Percentiles rank a stretch among this genome's conserved stretches.
phyloP scores from a whole-genome alignment of 805 yeast species.

The baker's yeast (Saccharomyces cerevisiae) region DNA sequence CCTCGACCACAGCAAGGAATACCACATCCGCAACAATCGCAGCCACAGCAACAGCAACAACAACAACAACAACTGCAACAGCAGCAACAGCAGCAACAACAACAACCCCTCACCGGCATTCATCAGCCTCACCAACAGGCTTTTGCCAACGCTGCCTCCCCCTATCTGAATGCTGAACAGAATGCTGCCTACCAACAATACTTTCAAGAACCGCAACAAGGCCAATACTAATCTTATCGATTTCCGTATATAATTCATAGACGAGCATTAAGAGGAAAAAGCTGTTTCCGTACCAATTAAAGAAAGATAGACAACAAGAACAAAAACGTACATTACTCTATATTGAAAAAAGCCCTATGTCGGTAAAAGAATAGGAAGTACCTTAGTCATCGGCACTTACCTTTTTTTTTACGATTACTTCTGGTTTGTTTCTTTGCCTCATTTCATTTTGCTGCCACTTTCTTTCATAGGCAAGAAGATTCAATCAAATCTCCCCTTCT shows the following conservation, averaged over 20 bases:
- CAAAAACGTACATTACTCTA: neutral
- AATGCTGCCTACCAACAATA: slow-evolving; percentile 56
- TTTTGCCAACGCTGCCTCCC: slow-evolving; percentile 12
- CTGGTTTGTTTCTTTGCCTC: neutral
- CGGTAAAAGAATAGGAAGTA: neutral
- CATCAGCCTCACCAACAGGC: slow-evolving; percentile 36
- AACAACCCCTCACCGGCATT: slow-evolving; percentile 33
- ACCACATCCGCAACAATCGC: slow-evolving; percentile 7
- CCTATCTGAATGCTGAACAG: slow-evolving; percentile 44
- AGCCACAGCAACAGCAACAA: slow-evolving; percentile 6
- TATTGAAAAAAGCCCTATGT: neutral
- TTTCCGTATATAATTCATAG: neutral
- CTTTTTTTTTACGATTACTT: neutral
- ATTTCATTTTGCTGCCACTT: neutral
- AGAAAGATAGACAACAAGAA: neutral
- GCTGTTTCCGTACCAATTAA: neutral
- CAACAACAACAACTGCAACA: slow-evolving; percentile 10
- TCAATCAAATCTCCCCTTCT: neutral
- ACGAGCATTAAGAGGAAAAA: neutral
- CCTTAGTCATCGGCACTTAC: neutral
- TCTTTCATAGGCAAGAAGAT: neutral
- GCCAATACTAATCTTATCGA: slow-evolving; percentile 34
- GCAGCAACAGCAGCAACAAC: slow-evolving; percentile 20
- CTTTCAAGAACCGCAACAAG: slow-evolving; percentile 52
- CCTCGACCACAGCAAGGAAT: slow-evolving; percentile 7